phyloP scores from a whole-genome alignment of 441 rosid genomes.

The Arabidopsis lyrata region DNA sequence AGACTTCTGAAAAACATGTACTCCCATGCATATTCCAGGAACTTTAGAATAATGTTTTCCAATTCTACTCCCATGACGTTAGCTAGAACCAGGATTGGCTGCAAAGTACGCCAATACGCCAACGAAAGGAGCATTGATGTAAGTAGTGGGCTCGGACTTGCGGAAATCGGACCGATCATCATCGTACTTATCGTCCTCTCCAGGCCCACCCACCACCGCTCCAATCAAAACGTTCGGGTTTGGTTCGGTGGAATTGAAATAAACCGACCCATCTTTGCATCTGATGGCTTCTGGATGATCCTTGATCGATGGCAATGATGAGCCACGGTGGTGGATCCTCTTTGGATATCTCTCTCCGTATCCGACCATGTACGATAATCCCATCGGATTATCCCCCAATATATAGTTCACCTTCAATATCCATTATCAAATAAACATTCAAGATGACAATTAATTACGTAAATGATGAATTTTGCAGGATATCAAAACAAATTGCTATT shows the following conservation, averaged over 20 bases:
- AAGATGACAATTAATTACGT: not conserved
- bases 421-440: not conserved
- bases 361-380: constrained; percentile 92
- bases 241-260: constrained; percentile 70
- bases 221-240: constrained; percentile 77
- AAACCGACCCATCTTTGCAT: constrained; percentile 80
- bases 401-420: constrained; percentile 68
- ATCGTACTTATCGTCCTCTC: constrained; percentile 68
- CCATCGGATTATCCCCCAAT: constrained; percentile 81
- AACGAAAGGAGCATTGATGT: constrained; percentile 93
- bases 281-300: constrained; percentile 66
- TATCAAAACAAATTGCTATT: not conserved
- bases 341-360: constrained; percentile 73
- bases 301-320: constrained; percentile 74
- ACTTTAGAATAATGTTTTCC: not conserved
- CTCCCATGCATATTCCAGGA: constrained; percentile 2
- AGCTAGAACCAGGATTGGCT: constrained; percentile 65
- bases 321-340: constrained; percentile 90
- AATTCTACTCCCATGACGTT: constrained; percentile 1
- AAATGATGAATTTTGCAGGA: not conserved
- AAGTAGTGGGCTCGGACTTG: constrained; percentile 93
- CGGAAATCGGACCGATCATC: constrained; percentile 75
- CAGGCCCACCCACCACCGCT: constrained; percentile 92
- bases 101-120: constrained; percentile 91
- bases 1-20: constrained; percentile 47